A percentile compares a stretch with the other conserved stretches of the same genome.
Conservation (phyloP, 768 basidiomycete species). For the Tricholomella constricta region DNA sequence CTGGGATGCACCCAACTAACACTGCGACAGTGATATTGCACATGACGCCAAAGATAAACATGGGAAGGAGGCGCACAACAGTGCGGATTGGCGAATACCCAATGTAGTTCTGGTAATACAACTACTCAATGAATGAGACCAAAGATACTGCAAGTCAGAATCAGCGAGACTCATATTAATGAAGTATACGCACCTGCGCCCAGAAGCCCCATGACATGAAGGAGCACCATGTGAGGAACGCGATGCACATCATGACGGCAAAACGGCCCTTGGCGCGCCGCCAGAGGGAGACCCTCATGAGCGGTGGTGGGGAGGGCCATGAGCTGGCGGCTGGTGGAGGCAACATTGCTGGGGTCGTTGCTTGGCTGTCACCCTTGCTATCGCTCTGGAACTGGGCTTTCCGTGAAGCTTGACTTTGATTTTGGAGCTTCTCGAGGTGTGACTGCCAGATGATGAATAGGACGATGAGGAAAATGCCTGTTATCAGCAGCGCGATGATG, state of each 20-base stretch:
- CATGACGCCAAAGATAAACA: conserved; percentile 63
- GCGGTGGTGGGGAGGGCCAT: conserved; percentile 47
- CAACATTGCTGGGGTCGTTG: not conserved
- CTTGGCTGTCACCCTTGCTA: not conserved
- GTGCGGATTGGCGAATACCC: conserved; percentile 55
- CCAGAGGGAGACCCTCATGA: conserved; percentile 67
- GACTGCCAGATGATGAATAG: conserved; percentile 65
- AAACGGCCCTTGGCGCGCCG: conserved; percentile 56
- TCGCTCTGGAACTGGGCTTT: not conserved
- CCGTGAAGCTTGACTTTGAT: not conserved
- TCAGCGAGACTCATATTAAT: conserved; percentile 31
- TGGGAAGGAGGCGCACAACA: conserved; percentile 69
- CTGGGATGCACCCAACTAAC: conserved; percentile 53
- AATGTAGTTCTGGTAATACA: conserved; percentile 74
- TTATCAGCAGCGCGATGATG: conserved; percentile 65
- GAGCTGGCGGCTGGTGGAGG: conserved; percentile 2
- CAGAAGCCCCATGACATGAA: conserved; percentile 54
- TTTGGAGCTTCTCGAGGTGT: conserved; percentile 45
- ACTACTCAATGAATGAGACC: conserved; percentile 29
- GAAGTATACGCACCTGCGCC: conserved; percentile 20
- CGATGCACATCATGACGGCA: conserved; percentile 56
- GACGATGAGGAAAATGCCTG: conserved; percentile 54
- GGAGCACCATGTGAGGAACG: conserved; percentile 58
- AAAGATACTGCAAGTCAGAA: conserved; percentile 24
- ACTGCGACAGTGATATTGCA: conserved; percentile 70